Evolutionary conservation across 2,329 filamentous ascomycete genomes (phyloP), one percentile per base, ranked within the genome.

Genomic region (Pseudocercospora musae): DNA sequence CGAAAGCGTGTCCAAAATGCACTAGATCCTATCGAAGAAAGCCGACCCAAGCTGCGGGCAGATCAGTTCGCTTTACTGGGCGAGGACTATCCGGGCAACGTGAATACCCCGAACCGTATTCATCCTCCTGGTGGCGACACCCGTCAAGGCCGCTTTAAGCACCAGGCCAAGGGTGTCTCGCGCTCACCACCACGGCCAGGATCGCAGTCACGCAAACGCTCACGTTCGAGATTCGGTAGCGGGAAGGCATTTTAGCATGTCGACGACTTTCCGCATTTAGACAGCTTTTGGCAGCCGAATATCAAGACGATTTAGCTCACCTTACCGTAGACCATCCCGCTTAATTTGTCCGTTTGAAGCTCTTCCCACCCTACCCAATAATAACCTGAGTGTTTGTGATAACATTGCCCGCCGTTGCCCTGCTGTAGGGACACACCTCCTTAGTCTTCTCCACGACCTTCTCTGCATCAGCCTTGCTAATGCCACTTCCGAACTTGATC

Each of bases 341-440:
- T 13, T 11, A 15, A 15, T 10, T 33, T 33, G 10, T 33, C 31
- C 31, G n/a, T 13, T 4, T 40, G 5, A 4, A n/a, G 15, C 37
- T 18, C 37, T n/a, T 18, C 37, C 15, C 37, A 18, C 37, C 18
- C 37, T 40, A 40, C 2, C 13, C 37, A 40, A 40, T 44, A 8
- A 63, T 59, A 13, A 57, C 46, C 61, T 68, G 57, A 2, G 68
- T 52, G 48, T 67, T 68, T 20, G 69, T 70, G n/a, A 46, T 42
- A 11, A 77, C 73, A 68, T 76, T 78, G 4, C 68, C 75, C 65
- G 72, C 65, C 0, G 72, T 76, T 13, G 72, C 75, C 62, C 72
- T 62, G 13, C 66, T 70, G 57, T 76, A 77, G 23, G 74, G 74
- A 62, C 74, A 77, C 4, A 75, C 74, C 57, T 72, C 62, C 65